These are phyloP conservation scores for Aspergillus affinis DNA, from an alignment of 495 filamentous ascomycete species.

Conservation along the genomic window DNA sequence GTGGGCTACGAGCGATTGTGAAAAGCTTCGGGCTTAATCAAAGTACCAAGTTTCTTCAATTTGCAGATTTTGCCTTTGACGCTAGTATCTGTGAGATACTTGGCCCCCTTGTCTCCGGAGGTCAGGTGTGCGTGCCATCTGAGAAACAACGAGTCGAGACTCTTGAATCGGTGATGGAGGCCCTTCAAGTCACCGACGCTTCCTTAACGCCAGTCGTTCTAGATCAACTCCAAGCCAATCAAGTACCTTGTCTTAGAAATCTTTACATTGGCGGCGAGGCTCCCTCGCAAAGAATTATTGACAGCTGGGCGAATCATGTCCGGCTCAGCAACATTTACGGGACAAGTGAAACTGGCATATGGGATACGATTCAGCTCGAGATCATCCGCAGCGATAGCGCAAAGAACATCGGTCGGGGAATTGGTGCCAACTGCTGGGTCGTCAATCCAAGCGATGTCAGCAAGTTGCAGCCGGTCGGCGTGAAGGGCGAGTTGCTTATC, in stretches of 20 bases:
- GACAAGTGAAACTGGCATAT: slow-evolving; percentile 34
- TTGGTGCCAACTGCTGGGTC: slow-evolving; percentile 1
- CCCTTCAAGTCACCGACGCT: slow-evolving; percentile 30
- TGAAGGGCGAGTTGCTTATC: slow-evolving; percentile 1
- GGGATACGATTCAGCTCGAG: slow-evolving; percentile 9
- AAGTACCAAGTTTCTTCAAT: slow-evolving; percentile 38
- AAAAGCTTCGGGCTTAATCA: background rate
- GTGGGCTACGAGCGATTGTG: background rate
- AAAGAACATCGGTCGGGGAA: slow-evolving; percentile 6
- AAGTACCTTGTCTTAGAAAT: slow-evolving; percentile 28
- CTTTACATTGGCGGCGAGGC: slow-evolving; percentile 38
- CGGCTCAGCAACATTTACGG: slow-evolving; percentile 52
- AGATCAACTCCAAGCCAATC: slow-evolving; percentile 23
- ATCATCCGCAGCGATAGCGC: slow-evolving; percentile 11
- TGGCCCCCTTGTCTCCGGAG: slow-evolving; percentile 45
- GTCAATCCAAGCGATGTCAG: background rate
- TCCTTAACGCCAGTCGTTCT: slow-evolving; percentile 38
- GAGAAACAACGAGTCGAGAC: slow-evolving; percentile 41
- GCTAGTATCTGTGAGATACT: slow-evolving; percentile 51
- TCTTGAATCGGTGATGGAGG: slow-evolving; percentile 27
- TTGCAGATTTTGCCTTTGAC: slow-evolving; percentile 52
- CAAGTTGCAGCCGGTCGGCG: background rate
- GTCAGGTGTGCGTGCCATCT: slow-evolving; percentile 52
- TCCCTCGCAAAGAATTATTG: slow-evolving; percentile 33
- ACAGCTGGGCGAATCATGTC: slow-evolving; percentile 41